phyloP scores from a whole-genome alignment of 2,329 filamentous ascomycete species.

The Alternaria sp. region DNA sequence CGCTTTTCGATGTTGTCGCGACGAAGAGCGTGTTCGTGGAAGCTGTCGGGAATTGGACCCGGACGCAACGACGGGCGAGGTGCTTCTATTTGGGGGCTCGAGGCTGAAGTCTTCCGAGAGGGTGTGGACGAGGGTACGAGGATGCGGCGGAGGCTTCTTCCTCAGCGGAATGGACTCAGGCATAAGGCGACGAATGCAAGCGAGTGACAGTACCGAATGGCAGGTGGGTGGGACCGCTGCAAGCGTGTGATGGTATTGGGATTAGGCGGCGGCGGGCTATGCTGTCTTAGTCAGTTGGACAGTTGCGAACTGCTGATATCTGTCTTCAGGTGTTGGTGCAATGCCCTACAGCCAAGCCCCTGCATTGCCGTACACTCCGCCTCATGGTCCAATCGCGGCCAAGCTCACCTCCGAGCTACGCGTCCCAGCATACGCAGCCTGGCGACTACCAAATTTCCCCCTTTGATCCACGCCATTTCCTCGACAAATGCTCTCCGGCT shows the following conservation, averaged over 20 bases:
- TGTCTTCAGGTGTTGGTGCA: constrained; percentile 14
- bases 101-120: constrained; percentile 26
- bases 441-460: not conserved
- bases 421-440: constrained; percentile 8
- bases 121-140: constrained; percentile 24
- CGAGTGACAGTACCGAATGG: constrained; percentile 23
- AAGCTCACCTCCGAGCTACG: constrained; percentile 15
- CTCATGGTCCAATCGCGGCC: constrained; percentile 19
- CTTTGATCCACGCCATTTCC: not conserved
- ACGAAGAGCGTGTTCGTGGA: constrained; percentile 30
- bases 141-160: constrained; percentile 35
- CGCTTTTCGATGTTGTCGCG: constrained; percentile 21
- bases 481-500: not conserved
- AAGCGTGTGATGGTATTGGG: constrained; percentile 14
- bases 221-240: constrained; percentile 13
- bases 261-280: constrained; percentile 10
- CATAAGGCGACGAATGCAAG: constrained; percentile 42
- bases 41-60: constrained; percentile 29
- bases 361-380: constrained; percentile 18
- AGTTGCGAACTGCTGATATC: constrained; percentile 17
- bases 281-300: constrained; percentile 6
- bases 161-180: constrained; percentile 48
- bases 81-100: constrained; percentile 18
- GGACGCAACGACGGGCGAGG: constrained; percentile 36
- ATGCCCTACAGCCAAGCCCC: constrained; percentile 20